Evolutionary conservation across 2,329 filamentous ascomycete genomes (phyloP).

Genomic region (Diaporthe vaccinii): DNA sequence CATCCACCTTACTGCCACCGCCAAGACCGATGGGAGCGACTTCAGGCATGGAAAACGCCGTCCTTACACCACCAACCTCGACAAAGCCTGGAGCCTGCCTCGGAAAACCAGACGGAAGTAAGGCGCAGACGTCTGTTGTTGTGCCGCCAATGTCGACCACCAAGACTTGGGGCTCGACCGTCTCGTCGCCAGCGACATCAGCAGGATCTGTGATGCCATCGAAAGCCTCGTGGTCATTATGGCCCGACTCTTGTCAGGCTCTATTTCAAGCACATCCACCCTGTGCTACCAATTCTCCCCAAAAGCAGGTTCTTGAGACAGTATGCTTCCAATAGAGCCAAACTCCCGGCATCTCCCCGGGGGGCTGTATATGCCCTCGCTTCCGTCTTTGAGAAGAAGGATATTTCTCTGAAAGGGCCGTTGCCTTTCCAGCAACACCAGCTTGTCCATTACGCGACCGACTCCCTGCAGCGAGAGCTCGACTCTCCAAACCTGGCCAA

Average conservation of each 20-base stretch:
- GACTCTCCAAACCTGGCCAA: neutral
- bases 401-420: neutral
- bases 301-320: neutral
- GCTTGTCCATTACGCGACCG: neutral
- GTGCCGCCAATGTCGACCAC: slow-evolving; percentile 74
- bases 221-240: neutral
- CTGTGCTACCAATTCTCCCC: neutral
- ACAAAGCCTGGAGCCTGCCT: slow-evolving; percentile 71
- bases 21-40: slow-evolving; percentile 3
- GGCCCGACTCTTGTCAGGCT: neutral
- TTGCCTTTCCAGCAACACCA: neutral
- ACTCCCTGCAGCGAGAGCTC: neutral
- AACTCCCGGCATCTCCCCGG: neutral
- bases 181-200: slow-evolving; percentile 53
- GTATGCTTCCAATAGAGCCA: neutral
- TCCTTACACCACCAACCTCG: slow-evolving; percentile 67
- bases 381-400: neutral
- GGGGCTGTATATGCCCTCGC: neutral
- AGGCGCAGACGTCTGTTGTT: slow-evolving; percentile 70
- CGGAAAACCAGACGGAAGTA: slow-evolving; percentile 71
- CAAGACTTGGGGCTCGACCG: slow-evolving; percentile 58
- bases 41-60: neutral
- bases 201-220: neutral
- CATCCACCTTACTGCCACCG: neutral
- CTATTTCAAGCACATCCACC: neutral